Evolutionary conservation across 352 stramenopile genomes (phyloP).

Genomic region (Pythium aphanidermatum): DNA sequence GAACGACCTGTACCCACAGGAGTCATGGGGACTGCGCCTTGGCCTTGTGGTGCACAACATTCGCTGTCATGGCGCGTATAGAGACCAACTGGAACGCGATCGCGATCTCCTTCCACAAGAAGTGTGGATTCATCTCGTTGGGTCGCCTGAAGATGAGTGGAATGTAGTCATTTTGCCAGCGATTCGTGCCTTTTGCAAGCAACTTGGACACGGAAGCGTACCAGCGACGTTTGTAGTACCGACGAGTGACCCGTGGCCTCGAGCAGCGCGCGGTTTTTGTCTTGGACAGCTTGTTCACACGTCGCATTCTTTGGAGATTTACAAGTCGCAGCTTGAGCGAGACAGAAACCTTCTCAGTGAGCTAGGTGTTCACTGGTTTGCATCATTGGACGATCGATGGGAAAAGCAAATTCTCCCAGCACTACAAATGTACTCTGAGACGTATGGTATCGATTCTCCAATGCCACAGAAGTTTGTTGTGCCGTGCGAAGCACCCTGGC

Average conservation of each 20-base stretch:
- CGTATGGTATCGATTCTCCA: background rate
- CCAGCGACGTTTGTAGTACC: constrained; percentile 20
- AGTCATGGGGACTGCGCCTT: constrained; percentile 9
- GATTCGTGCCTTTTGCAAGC: constrained; percentile 3
- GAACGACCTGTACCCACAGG: constrained; percentile 2
- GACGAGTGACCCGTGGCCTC: constrained; percentile 9
- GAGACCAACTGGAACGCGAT: constrained; percentile 2
- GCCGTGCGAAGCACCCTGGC: constrained; percentile 14
- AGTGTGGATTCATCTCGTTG: constrained; percentile 12
- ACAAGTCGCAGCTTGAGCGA: constrained; percentile 1
- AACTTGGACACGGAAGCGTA: constrained; percentile 10
- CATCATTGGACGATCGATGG: constrained; percentile 20
- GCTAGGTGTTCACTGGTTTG: constrained; percentile 16
- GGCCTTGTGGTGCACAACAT: constrained; percentile 14
- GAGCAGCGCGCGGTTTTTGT: constrained; percentile 2
- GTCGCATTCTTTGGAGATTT: constrained; percentile 1
- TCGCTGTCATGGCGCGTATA: constrained; percentile 5
- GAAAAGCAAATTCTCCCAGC: constrained; percentile 11
- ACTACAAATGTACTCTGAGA: constrained; percentile 1
- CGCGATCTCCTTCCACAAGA: constrained; percentile 2
- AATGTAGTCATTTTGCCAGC: constrained; percentile 4
- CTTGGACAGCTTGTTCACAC: constrained; percentile 6
- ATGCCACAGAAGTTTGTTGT: constrained; percentile 16
- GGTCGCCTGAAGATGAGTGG: constrained; percentile 16
- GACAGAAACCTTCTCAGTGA: constrained; percentile 7